Conservation (phyloP, 495 filamentous ascomycete genomes). For the Penicillium manginii region DNA sequence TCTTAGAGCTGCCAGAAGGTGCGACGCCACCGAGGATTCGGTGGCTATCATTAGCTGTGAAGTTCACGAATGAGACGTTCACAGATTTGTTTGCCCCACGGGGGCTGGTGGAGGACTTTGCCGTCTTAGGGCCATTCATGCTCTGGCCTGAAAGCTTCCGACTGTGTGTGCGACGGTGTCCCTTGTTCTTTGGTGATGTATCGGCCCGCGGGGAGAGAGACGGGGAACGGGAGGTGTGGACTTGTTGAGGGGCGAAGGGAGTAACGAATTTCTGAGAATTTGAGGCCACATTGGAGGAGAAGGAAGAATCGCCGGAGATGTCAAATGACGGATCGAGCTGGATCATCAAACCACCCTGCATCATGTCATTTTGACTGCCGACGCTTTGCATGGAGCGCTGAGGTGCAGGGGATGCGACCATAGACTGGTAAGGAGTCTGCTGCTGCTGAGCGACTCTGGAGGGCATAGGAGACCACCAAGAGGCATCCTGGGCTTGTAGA, state of each 20-base stretch:
- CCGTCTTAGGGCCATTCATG: conserved; percentile 40
- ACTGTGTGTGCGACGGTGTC: conserved; percentile 37
- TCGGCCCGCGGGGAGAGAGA: conserved; percentile 44
- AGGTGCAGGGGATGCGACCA: conserved; percentile 39
- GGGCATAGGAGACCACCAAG: conserved; percentile 52
- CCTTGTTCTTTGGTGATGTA: conserved; percentile 36
- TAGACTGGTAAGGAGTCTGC: conserved; percentile 42
- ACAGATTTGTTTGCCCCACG: conserved; percentile 42
- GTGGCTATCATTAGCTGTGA: conserved; percentile 77
- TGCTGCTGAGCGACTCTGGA: conserved; percentile 38
- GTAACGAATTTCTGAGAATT: conserved; percentile 35
- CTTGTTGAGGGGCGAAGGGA: conserved; percentile 36
- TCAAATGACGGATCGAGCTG: conserved; percentile 48
- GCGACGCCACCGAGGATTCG: conserved; percentile 90
- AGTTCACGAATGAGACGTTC: conserved; percentile 83
- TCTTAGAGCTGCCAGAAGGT: conserved; percentile 88
- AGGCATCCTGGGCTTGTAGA: conserved; percentile 41
- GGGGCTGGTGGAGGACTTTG: conserved; percentile 38
- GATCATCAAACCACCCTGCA: conserved; percentile 53
- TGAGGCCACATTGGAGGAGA: conserved; percentile 33
- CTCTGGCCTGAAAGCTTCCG: conserved; percentile 45
- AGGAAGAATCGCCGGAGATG: conserved; percentile 38
- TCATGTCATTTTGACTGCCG: conserved; percentile 40
- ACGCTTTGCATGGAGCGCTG: conserved; percentile 36
- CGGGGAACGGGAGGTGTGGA: conserved; percentile 39